Evolutionary conservation across 2,329 filamentous ascomycete species (phyloP).

Genomic region (Aspergillus sp.): DNA sequence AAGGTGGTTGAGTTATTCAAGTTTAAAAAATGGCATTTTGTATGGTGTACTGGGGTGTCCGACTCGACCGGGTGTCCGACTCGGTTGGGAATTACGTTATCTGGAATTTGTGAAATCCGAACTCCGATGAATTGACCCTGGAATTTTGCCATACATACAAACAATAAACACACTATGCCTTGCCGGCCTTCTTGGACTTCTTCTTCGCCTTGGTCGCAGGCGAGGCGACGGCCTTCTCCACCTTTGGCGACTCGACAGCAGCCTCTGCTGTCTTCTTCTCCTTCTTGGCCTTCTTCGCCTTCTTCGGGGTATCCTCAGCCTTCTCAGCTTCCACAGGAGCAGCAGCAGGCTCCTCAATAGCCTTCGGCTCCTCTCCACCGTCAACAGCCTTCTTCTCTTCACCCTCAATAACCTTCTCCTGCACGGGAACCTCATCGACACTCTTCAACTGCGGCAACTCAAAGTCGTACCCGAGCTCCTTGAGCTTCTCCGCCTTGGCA

Average conservation of each 20-base stretch:
- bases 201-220: slow-evolving; percentile 29
- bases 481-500: slow-evolving; percentile 73
- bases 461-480: slow-evolving; percentile 83
- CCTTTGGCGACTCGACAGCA: slow-evolving; percentile 17
- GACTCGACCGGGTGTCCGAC: no score
- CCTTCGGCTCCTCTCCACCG: slow-evolving; percentile 33
- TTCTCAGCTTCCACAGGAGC: slow-evolving; percentile 33
- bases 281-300: slow-evolving; percentile 36
- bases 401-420: slow-evolving; percentile 41
- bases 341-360: slow-evolving; percentile 33
- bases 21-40: no score
- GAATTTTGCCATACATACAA: slow-evolving; percentile 2
- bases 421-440: slow-evolving; percentile 58
- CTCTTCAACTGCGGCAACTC: slow-evolving; percentile 73
- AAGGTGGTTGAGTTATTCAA: no score
- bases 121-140: slow-evolving; percentile 17
- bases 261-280: slow-evolving; percentile 30
- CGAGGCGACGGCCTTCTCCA: slow-evolving; percentile 22
- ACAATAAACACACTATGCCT: slow-evolving; percentile 24
- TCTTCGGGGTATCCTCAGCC: slow-evolving; percentile 36
- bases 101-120: no score
- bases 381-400: slow-evolving; percentile 40
- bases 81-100: no score
- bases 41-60: no score
- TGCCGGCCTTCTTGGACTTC: slow-evolving; percentile 35